Conservation (phyloP, 352 stramenopile species). For the Phytophthora sansomeana region DNA sequence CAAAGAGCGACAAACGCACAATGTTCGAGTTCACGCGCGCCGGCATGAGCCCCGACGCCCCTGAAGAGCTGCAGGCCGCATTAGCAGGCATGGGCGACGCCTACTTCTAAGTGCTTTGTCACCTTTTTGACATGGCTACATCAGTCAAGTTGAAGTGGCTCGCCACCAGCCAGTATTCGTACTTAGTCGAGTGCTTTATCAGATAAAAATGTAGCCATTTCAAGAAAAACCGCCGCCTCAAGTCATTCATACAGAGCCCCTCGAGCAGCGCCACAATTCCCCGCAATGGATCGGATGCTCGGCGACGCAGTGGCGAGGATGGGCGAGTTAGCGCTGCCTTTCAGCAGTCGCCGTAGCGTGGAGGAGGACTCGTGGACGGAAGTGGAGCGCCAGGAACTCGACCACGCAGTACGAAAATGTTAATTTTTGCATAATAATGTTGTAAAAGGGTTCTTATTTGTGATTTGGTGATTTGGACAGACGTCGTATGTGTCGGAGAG, state of each 20-base stretch:
- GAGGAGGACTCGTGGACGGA: constrained; percentile 90
- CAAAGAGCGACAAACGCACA: constrained; percentile 61
- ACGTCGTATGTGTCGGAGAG: constrained; percentile 81
- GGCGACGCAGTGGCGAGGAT: neutral
- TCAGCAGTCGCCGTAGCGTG: constrained; percentile 31
- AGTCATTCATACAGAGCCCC: neutral
- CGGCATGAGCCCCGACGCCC: constrained; percentile 77
- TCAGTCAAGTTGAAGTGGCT: constrained; percentile 21
- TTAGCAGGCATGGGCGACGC: constrained; percentile 54
- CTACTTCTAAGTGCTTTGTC: constrained; percentile 33
- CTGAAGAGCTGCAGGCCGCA: constrained; percentile 62
- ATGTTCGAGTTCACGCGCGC: constrained; percentile 78
- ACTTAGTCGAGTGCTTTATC: constrained; percentile 29
- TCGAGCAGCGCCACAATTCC: neutral
- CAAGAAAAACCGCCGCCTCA: constrained; percentile 5
- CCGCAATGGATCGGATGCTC: constrained; percentile 26
- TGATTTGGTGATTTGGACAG: constrained; percentile 33
- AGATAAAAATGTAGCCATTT: constrained; percentile 9
- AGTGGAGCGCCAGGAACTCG: constrained; percentile 81
- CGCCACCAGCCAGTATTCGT: constrained; percentile 4
- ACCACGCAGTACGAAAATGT: constrained; percentile 63
- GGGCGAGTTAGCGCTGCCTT: constrained; percentile 12
- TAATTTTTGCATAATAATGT: neutral
- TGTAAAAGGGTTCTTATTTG: constrained; percentile 3
- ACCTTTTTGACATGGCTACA: constrained; percentile 10